Evolutionary conservation across 106 monocot species (phyloP), one percentile per base, ranked within the genome.

Genomic region (Phalaenopsis equestris): DNA sequence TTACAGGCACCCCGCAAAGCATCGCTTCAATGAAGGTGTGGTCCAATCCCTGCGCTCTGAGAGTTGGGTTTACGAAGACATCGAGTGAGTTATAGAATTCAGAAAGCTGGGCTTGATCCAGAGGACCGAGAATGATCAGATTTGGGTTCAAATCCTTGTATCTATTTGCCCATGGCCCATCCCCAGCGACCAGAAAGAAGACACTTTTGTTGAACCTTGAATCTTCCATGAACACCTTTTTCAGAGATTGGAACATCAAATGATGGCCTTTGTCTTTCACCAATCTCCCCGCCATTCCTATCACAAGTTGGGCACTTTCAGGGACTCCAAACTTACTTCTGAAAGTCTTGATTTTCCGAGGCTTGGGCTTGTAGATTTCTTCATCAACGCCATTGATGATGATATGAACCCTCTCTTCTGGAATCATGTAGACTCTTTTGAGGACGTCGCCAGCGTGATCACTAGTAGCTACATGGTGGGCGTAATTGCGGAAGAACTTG

Each of bases 231-330:
- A 89, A 83, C 1, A 84, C 16, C 73, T 89, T 89, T 72, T 86
- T 92, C 79, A 95, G 78, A 16, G 92, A 92, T 82, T 92, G 85
- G 52, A 90, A 92, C 87, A 93, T 86, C 0, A 95, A n/a, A 15
- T 92, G 95, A 67, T 95, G 95, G 18, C 92, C 95, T 73, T 95
- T 95, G 77, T 95, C 95, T 81, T 83, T 95, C 81, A 95, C 95
- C 79, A 95, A 64, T 56, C 95, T 88, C 41, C 95, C 95, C 0
- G 92, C 92, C 81, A 91, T 84, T 49, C 95, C 92, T 24, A 93
- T 86, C 68, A 92, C 95, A 15, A 95, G 81, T 21, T 64, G 49
- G n/a, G 89, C 95, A 42, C 79, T 80, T 12, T 89, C 73, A 3
- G 95, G 87, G 21, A 95, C 81, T 11, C 87, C 86, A 3, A 85